Evolutionary conservation across 148 eudicot genomes (phyloP), one percentile per base, ranked within the genome.

Genomic region (Fagopyrum homotropicum): DNA sequence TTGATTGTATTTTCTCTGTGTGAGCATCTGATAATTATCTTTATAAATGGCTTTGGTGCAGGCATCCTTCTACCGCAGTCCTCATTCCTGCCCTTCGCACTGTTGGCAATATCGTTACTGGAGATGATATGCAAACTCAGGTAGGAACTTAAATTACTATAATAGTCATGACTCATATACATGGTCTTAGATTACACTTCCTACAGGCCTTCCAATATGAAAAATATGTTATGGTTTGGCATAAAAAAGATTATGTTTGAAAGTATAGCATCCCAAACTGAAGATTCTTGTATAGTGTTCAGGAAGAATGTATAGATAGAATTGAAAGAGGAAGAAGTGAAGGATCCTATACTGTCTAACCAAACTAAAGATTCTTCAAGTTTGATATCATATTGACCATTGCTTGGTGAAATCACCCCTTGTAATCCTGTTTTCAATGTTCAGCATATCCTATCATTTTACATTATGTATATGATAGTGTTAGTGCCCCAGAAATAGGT

Each of bases 61-160:
- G 88, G 51, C 85, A 85, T 69, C 82, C 77, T 11, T 85, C 88
- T 43, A 80, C 86, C n/a, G 71, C 82, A 4, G 88, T 85, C 10
- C 82, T 85, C 55, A 83, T 85, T 74, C 88, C 88, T 78, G 85
- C 85, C 15, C 85, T 85, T 57, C 85, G 86, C 6, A 85, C 88
- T 55, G 84, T 85, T 77, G 88, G 88, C 29, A 83, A 85, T 77
- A 85, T 83, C 66, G 85, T 80, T 35, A 85, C 85, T 7, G 84
- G 85, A n/a, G 84, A 81, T 77, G 84, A 81, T 76, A 45, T 75
- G 46, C 84, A 83, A 76, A 85, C 86, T 69, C 86, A 85, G 88
- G 86, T 83, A 85, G 30, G 16, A 66, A 59, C 7, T 14, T 66
- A 4, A 4, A 30, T 29, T 30, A 66, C 47, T 66, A 30, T 15